phyloP scores from a whole-genome alignment of 1,284 basidiomycete genomes.

The Earliella scabrosa region DNA sequence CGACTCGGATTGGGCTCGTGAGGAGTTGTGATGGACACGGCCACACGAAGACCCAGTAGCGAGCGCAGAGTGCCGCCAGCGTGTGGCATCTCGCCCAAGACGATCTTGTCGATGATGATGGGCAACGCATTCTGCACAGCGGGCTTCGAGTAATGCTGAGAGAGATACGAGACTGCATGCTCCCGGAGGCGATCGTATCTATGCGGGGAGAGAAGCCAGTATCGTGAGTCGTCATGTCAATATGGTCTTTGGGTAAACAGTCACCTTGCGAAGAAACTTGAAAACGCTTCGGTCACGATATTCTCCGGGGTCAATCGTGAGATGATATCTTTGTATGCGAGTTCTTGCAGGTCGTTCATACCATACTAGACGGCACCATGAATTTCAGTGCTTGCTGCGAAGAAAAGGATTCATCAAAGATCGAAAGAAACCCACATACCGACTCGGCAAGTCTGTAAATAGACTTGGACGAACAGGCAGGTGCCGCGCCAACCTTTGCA shows the following conservation, averaged over 20 bases:
- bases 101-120: slow-evolving; percentile 9
- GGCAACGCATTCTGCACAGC: slow-evolving; percentile 12
- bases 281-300: slow-evolving; percentile 20
- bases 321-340: slow-evolving; percentile 10
- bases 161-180: slow-evolving; percentile 23
- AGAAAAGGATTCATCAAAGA: not conserved
- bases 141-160: slow-evolving; percentile 7
- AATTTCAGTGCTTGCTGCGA: not conserved
- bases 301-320: slow-evolving; percentile 10
- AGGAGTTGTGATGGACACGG: too few species aligned
- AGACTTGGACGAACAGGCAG: slow-evolving; percentile 25
- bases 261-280: slow-evolving; percentile 9
- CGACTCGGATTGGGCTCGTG: too few species aligned
- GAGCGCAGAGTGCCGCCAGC: slow-evolving; percentile 19
- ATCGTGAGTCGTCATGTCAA: too few species aligned
- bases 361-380: not conserved
- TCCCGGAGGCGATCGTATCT: slow-evolving; percentile 24
- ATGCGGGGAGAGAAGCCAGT: too few species aligned
- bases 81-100: slow-evolving; percentile 23
- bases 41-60: slow-evolving; percentile 18
- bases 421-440: slow-evolving; percentile 3
- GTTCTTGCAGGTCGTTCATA: slow-evolving; percentile 14
- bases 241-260: too few species aligned
- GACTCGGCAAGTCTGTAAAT: slow-evolving; percentile 26
- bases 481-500: too few species aligned